These are phyloP conservation scores for Pulveroboletus sp. DNA, from an alignment of 768 basidiomycete genomes.

Conservation along the genomic window DNA sequence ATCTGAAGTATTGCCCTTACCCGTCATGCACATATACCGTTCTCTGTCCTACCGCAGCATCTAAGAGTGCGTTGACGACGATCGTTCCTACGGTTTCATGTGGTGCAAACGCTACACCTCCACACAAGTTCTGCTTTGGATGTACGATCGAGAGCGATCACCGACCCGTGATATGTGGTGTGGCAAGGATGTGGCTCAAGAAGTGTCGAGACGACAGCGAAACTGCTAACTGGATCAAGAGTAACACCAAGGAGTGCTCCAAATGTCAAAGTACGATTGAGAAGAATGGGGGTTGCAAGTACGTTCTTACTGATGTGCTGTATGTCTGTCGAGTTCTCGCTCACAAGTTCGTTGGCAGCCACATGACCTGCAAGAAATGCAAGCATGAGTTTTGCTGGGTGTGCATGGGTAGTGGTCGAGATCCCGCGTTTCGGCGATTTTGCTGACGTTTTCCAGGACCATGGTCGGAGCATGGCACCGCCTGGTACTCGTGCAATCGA, in stretches of 20 bases:
- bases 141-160: conserved; percentile 87
- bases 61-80: conserved; percentile 65
- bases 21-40: conserved; percentile 94
- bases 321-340: conserved; percentile 46
- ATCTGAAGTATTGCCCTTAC: conserved; percentile 92
- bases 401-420: conserved; percentile 74
- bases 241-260: conserved; percentile 97
- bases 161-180: conserved; percentile 82
- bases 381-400: conserved; percentile 99
- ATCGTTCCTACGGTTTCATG: conserved; percentile 90
- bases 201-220: conserved; percentile 98
- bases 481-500: conserved; percentile 97
- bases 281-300: conserved; percentile 99
- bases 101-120: conserved; percentile 52
- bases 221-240: conserved; percentile 99
- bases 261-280: conserved; percentile 98
- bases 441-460: conserved; percentile 54
- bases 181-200: conserved; percentile 91
- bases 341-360: conserved; percentile 46
- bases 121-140: conserved; percentile 91
- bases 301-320: conserved; percentile 58
- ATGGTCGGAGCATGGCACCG: conserved; percentile 95
- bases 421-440: conserved; percentile 10
- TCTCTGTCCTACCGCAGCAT: conserved; percentile 77
- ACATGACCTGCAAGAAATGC: conserved; percentile 99